A percentile compares a stretch with the other conserved stretches of the same genome.
These are phyloP conservation scores for Sporormia fimetaria DNA, from an alignment of 495 filamentous ascomycete genomes.

Conservation along the genomic window DNA sequence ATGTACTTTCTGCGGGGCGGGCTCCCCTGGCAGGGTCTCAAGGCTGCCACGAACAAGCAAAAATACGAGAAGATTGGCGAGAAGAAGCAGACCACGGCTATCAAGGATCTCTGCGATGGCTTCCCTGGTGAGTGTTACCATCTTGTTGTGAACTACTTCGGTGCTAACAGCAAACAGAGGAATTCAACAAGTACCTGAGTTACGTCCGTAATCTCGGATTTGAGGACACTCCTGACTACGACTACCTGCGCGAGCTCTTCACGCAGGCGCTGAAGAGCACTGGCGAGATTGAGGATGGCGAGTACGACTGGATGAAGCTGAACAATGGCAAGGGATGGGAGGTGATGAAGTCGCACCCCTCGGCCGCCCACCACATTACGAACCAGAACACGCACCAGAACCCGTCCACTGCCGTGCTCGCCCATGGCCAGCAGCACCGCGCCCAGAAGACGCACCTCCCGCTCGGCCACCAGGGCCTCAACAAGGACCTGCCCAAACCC, in stretches of 20 bases:
- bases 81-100: constrained; percentile 95
- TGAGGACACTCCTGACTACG: constrained; percentile 97
- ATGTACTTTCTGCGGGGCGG: constrained; percentile 98
- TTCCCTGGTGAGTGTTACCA: constrained; percentile 55
- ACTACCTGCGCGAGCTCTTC: constrained; percentile 92
- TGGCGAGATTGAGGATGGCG: constrained; percentile 92
- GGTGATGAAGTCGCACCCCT: constrained; percentile 72
- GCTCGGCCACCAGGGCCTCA: constrained; percentile 68
- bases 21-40: constrained; percentile 95
- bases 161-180: constrained; percentile 43
- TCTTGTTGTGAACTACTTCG: background rate
- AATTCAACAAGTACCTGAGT: constrained; percentile 93
- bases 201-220: constrained; percentile 98
- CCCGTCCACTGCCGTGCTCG: constrained; percentile 57
- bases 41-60: constrained; percentile 99
- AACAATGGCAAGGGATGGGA: constrained; percentile 95
- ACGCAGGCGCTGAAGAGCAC: constrained; percentile 92
- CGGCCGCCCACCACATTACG: constrained; percentile 57
- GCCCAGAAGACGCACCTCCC: constrained; percentile 42
- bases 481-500: constrained; percentile 52
- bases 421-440: constrained; percentile 48
- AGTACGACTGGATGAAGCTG: constrained; percentile 99
- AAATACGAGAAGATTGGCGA: constrained; percentile 99
- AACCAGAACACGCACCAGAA: constrained; percentile 54
- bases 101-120: constrained; percentile 93